Conservation (phyloP, 2,329 filamentous ascomycete species). For the Colletotrichum magnum region DNA sequence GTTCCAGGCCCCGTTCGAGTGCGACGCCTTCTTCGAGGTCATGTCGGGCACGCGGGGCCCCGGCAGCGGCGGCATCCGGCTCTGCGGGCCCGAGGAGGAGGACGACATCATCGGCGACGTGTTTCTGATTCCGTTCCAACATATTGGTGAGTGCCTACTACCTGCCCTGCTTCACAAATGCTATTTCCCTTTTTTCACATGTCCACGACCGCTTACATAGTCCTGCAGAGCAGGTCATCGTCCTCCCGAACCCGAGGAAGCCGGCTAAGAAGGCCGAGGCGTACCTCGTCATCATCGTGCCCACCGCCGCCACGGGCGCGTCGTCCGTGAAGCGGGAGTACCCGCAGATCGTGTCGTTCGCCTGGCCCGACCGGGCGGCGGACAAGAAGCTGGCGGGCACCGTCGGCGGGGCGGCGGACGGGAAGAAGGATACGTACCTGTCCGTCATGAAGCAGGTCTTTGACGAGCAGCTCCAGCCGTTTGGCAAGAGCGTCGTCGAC, state of each 20-base stretch:
- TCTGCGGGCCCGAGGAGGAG: background rate
- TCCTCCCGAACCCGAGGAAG: background rate
- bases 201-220: background rate
- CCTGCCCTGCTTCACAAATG: background rate
- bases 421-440: background rate
- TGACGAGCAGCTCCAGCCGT: background rate
- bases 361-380: slow-evolving; percentile 4
- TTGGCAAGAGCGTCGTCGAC: slow-evolving; percentile 10
- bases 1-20: slow-evolving; percentile 3
- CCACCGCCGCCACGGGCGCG: background rate
- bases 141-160: background rate
- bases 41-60: background rate
- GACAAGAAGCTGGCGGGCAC: slow-evolving; percentile 5
- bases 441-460: background rate
- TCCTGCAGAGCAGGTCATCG: background rate
- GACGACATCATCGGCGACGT: background rate
- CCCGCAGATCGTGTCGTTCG: slow-evolving; percentile 25
- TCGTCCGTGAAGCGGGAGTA: slow-evolving; percentile 13
- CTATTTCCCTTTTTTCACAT: background rate
- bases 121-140: background rate
- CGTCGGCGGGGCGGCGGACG: background rate
- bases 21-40: slow-evolving; percentile 1
- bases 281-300: background rate
- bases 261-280: background rate
- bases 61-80: background rate